A percentile compares a stretch with the other conserved stretches of the same genome.
Evolutionary conservation across 257 asterid species (phyloP).

Genomic region (Buddleja alternifolia): DNA sequence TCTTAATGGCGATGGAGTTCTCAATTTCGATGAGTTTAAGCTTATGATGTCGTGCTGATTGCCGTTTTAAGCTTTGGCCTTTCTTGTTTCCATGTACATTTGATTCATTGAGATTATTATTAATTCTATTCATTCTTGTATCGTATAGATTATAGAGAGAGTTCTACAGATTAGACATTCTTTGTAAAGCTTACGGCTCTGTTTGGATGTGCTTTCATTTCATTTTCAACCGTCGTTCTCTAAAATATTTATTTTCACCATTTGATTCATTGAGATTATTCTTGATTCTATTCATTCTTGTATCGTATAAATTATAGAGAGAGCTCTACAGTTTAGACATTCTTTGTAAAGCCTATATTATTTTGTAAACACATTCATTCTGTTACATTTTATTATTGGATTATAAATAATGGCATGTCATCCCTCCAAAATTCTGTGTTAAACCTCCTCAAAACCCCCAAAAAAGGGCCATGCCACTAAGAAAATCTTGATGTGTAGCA

Average conservation of each 20-base stretch:
- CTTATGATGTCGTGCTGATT: constrained; percentile 51
- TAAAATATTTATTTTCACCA: too few relatives aligned
- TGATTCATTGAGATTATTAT: neutral
- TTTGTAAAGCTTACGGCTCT: neutral
- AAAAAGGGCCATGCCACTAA: too few relatives aligned
- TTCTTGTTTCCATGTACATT: too few relatives aligned
- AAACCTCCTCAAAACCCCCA: too few relatives aligned
- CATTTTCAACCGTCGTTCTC: too few relatives aligned
- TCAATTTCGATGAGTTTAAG: constrained; percentile 59
- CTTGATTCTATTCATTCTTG: neutral
- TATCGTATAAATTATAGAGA: neutral
- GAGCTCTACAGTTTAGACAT: neutral
- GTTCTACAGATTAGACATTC: neutral
- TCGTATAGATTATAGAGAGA: neutral
- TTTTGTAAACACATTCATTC: too few relatives aligned
- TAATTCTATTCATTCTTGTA: constrained; percentile 5
- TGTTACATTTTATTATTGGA: too few relatives aligned
- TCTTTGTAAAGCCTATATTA: neutral
- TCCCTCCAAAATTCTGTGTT: too few relatives aligned
- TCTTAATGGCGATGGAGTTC: constrained; percentile 63
- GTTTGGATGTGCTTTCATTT: too few relatives aligned
- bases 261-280: neutral
- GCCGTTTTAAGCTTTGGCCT: neutral
- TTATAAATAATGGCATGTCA: too few relatives aligned
- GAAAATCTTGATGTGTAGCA: too few relatives aligned